A percentile compares a stretch with the other conserved stretches of the same genome.
phyloP scores from a whole-genome alignment of 441 rosid species.

The Syzygium syzygioides region DNA sequence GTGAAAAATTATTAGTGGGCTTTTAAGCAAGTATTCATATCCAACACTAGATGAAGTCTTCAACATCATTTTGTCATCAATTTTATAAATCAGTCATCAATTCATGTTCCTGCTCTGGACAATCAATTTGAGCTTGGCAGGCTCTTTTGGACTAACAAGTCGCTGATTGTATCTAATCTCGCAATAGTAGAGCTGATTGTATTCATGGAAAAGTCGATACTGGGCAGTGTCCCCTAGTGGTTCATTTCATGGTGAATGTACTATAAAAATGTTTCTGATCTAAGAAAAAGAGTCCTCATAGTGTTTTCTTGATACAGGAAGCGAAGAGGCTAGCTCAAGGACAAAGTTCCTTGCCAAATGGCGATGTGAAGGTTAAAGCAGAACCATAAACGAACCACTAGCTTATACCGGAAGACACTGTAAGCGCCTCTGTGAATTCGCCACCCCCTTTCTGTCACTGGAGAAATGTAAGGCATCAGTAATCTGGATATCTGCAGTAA shows the following conservation, averaged over 20 bases:
- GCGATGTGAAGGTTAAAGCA: conserved; percentile 68
- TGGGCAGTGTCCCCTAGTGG: not conserved
- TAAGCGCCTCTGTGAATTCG: not conserved
- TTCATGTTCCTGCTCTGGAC: not conserved
- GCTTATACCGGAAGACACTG: not conserved
- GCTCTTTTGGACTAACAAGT: not conserved
- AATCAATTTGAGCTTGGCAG: not conserved
- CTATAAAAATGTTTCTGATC: not conserved
- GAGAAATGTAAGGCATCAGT: not conserved
- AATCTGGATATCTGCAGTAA: not conserved
- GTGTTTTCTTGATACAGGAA: conserved; percentile 39
- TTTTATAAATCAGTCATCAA: not conserved
- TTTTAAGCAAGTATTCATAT: not conserved
- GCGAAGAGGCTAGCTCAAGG: conserved; percentile 62
- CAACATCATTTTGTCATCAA: not conserved
- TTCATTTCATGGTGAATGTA: not conserved
- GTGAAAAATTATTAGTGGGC: not conserved
- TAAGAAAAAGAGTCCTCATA: not conserved
- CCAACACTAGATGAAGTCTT: not conserved
- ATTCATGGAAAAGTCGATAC: not conserved
- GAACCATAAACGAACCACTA: conserved; percentile 31
- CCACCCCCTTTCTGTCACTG: not conserved
- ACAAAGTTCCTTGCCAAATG: conserved; percentile 72
- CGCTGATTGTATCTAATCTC: not conserved
- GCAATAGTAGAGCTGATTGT: not conserved